These are phyloP conservation scores for Aureobasidium sp. DNA, from an alignment of 2,329 filamentous ascomycete genomes.

Conservation along the genomic window DNA sequence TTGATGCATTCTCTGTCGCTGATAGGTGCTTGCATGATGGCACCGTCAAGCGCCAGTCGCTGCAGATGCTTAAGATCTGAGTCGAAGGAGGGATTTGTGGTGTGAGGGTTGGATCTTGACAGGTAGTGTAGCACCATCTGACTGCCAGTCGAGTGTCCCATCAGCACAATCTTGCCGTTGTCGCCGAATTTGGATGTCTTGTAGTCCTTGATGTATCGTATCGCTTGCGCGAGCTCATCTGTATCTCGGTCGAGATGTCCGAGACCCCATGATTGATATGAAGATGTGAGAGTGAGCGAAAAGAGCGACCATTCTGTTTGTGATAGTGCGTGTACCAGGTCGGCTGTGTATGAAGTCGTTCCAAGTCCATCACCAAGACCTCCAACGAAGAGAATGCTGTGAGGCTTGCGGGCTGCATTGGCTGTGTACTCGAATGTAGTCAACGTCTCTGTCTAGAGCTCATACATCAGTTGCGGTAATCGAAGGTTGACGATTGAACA, in stretches of 20 bases:
- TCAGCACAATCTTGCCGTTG: slow-evolving; percentile 20
- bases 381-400: slow-evolving; percentile 25
- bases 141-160: slow-evolving; percentile 23
- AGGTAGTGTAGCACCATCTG: slow-evolving; percentile 24
- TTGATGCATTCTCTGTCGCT: slow-evolving; percentile 22
- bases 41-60: slow-evolving; percentile 21
- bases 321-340: slow-evolving; percentile 21
- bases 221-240: slow-evolving; percentile 30
- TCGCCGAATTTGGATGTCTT: slow-evolving; percentile 22
- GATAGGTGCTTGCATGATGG: slow-evolving; percentile 24
- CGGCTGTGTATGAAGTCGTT: slow-evolving; percentile 23
- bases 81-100: slow-evolving; percentile 18
- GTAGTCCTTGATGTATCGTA: slow-evolving; percentile 27
- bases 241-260: slow-evolving; percentile 34
- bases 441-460: slow-evolving; percentile 32
- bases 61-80: slow-evolving; percentile 18
- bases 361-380: slow-evolving; percentile 24
- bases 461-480: not conserved
- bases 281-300: slow-evolving; percentile 21
- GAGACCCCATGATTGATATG: slow-evolving; percentile 32
- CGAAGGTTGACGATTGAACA: not conserved
- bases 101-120: slow-evolving; percentile 21
- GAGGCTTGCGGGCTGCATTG: slow-evolving; percentile 22
- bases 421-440: slow-evolving; percentile 36
- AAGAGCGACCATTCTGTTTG: slow-evolving; percentile 22